phyloP scores from a whole-genome alignment of 495 filamentous ascomycete genomes.

The Aspergillus heteromorphus region DNA sequence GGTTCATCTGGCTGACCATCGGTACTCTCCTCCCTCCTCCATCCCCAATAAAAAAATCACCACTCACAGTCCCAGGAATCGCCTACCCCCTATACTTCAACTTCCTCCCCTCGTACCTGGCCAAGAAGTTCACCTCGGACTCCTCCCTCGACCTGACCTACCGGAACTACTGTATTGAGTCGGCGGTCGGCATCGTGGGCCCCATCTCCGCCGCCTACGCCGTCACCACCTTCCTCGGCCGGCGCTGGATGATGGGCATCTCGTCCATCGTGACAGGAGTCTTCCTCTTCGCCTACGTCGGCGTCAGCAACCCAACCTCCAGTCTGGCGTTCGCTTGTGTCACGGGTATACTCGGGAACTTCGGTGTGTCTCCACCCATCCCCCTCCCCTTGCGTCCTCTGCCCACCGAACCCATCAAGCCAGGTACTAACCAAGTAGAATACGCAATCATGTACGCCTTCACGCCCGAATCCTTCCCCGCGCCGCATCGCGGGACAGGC shows the following conservation, averaged over 20 bases:
- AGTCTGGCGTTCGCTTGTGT: slow-evolving; percentile 28
- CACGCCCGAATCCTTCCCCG: slow-evolving; percentile 53
- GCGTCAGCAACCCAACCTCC: slow-evolving; percentile 17
- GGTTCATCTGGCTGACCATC: slow-evolving; percentile 28
- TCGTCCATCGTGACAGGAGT: slow-evolving; percentile 27
- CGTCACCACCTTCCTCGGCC: slow-evolving; percentile 26
- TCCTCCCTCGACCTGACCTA: slow-evolving; percentile 26
- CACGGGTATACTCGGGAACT: slow-evolving; percentile 27
- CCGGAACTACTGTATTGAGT: slow-evolving; percentile 30
- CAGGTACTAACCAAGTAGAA: slow-evolving; percentile 10
- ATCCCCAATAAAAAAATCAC: background rate
- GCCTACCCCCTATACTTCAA: slow-evolving; percentile 32
- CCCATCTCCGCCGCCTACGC: slow-evolving; percentile 23
- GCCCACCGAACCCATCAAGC: too few relatives aligned
- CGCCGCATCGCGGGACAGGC: slow-evolving; percentile 48
- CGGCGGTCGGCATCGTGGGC: slow-evolving; percentile 25
- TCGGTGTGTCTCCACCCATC: slow-evolving; percentile 15
- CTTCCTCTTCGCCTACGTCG: slow-evolving; percentile 31
- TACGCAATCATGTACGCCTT: slow-evolving; percentile 53
- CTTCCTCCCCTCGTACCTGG: slow-evolving; percentile 32
- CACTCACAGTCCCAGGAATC: slow-evolving; percentile 17
- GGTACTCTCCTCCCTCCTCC: slow-evolving; percentile 11
- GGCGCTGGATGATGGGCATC: slow-evolving; percentile 32
- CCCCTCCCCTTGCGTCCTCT: background rate
- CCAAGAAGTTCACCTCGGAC: slow-evolving; percentile 21